Base-by-base conservation (phyloP, 768 basidiomycete species). In the Paxillus involutus region DNA sequence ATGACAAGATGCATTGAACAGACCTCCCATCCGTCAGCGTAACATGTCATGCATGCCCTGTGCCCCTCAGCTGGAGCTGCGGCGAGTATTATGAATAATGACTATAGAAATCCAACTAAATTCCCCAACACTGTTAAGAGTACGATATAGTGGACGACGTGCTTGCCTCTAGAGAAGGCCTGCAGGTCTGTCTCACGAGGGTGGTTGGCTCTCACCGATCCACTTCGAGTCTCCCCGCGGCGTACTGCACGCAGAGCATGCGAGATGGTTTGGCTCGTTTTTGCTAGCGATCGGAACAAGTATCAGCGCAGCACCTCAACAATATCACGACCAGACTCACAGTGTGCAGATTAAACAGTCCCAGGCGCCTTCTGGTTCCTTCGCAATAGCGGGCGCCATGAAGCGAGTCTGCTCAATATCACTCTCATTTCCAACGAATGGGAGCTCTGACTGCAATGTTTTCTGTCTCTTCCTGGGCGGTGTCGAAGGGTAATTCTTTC, bases 231-330 rank as follows among this genome's bases (percentile, higher is more conserved):
- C 76, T 26, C 82, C 80, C 50, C 76, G 73, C 47, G 79, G 76
- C 10, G 82, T 84, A 3, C 73, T 72, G 63, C 88, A 89, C 1
- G 76, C 85, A 37, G 81, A 77, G 62, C 88, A 89, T 9, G 80
- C 81, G 9, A 86, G 75, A 65, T 85, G 80, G 16, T 62, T 67
- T 10, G 72, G 65, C 33, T 80, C 63, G 57, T 89, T 88, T 48
- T 74, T 59, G 42, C 85, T 87, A 54, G n/a, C 3, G 4, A 41
- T 37, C 56, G 10, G 55, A 19, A 36, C 44, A 40, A 57, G 53
- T 44, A 44, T 58, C n/a, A 16, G 44, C 32, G 8, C 39, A 19
- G n/a, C 12, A 33, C 46, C 26, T 42, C 14, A 17, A 19, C 46
- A 29, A 56, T 52, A 56, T 53, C 24, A 16, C 45, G 29, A 33